A percentile compares a stretch with the other conserved stretches of the same genome.
Conservation (phyloP, 1,284 basidiomycete species). For the Malassezia slooffiae region DNA sequence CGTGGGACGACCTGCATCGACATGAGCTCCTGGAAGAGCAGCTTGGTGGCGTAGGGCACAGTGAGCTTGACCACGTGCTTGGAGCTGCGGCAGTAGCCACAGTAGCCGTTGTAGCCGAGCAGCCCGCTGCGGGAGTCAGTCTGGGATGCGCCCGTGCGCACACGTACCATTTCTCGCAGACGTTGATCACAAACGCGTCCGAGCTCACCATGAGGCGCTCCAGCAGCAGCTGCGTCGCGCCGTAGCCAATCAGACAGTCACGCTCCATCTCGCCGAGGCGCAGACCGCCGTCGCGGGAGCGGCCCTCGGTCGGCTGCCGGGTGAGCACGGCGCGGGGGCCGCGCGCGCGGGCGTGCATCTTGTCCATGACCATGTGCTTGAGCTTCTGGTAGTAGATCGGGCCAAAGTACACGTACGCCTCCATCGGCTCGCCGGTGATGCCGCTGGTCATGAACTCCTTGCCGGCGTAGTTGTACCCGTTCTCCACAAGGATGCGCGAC, state of each 20-base stretch:
- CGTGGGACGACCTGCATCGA: constrained; percentile 50
- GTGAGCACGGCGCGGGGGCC: constrained; percentile 93
- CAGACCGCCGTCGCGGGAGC: constrained; percentile 90
- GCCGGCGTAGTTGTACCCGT: constrained; percentile 91
- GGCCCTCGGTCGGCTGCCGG: constrained; percentile 94
- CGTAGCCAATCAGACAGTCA: constrained; percentile 56
- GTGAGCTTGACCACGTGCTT: constrained; percentile 91
- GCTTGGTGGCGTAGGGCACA: constrained; percentile 95
- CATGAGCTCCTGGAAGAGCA: constrained; percentile 86
- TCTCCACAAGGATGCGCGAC: constrained; percentile 84
- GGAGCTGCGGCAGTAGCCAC: constrained; percentile 68
- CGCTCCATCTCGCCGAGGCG: constrained; percentile 98
- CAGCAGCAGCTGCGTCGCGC: constrained; percentile 80
- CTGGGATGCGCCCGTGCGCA: too few relatives aligned
- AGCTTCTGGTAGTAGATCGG: constrained; percentile 81
- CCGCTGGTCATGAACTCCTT: constrained; percentile 98
- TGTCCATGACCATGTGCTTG: constrained; percentile 63
- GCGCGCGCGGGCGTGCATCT: constrained; percentile 83
- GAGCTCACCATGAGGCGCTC: constrained; percentile 91
- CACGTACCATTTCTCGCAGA: constrained; percentile 63
- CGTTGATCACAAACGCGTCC: constrained; percentile 88
- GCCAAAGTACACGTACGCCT: constrained; percentile 95
- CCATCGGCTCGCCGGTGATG: constrained; percentile 89
- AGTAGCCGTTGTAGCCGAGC: constrained; percentile 67
- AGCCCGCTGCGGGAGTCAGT: too few relatives aligned